These are phyloP conservation scores for Leucocoprinus birnbaumii DNA, from an alignment of 768 basidiomycete species.

Conservation along the genomic window DNA sequence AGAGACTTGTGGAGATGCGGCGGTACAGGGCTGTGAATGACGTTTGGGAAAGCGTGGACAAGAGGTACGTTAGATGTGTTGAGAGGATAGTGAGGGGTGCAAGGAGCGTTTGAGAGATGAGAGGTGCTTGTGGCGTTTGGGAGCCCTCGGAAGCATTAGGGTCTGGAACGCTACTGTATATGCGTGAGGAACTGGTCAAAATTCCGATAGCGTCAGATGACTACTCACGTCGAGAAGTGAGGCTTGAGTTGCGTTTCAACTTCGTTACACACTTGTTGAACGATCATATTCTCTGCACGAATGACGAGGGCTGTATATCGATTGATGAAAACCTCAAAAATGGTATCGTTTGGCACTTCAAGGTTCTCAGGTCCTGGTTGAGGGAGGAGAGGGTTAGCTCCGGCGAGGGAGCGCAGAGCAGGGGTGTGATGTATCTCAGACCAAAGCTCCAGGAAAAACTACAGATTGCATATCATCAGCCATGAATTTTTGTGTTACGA, in stretches of 20 bases:
- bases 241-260: conserved; percentile 71
- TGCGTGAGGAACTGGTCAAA: neutral
- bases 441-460: conserved; percentile 96
- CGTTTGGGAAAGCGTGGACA: conserved; percentile 56
- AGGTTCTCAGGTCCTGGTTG: conserved; percentile 27
- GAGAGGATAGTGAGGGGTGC: conserved; percentile 78
- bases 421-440: conserved; percentile 66
- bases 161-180: conserved; percentile 2
- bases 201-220: conserved; percentile 13
- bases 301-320: conserved; percentile 57
- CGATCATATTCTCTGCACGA: conserved; percentile 87
- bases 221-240: conserved; percentile 56
- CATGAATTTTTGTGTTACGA: neutral
- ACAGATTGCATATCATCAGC: neutral
- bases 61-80: conserved; percentile 70
- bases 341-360: conserved; percentile 52
- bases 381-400: conserved; percentile 49
- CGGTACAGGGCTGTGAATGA: conserved; percentile 68
- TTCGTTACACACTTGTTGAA: conserved; percentile 80
- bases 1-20: conserved; percentile 63
- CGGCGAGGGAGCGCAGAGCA: conserved; percentile 52
- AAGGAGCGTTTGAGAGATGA: conserved; percentile 68
- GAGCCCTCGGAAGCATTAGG: neutral
- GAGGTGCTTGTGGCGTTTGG: conserved; percentile 1
- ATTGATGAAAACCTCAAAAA: conserved; percentile 76